Evolutionary conservation across 208 protist species (phyloP).

Genomic region (Leishmania braziliensis): DNA sequence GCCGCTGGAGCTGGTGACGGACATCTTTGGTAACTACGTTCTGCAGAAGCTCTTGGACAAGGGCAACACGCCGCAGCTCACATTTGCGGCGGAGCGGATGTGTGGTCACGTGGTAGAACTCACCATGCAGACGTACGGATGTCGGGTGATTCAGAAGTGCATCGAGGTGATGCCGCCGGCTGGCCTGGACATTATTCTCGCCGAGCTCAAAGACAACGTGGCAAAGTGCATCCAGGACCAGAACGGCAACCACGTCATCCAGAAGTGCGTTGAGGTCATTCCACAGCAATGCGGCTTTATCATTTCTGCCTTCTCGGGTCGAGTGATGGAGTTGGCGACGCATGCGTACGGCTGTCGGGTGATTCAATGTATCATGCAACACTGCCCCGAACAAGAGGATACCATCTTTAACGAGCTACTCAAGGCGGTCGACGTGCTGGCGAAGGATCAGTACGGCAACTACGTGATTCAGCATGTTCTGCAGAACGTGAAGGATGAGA

Average conservation of each 20-base stretch:
- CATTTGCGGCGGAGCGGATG: conserved; percentile 81
- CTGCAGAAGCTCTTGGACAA: conserved; percentile 98
- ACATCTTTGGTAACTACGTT: conserved; percentile 99
- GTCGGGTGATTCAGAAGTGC: conserved; percentile 98
- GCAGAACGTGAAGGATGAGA: conserved; percentile 87
- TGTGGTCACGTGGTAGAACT: conserved; percentile 93
- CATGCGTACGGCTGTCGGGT: conserved; percentile 99
- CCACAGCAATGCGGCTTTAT: conserved; percentile 95
- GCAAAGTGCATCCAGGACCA: conserved; percentile 98
- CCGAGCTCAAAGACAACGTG: conserved; percentile 96
- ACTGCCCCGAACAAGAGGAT: conserved; percentile 91
- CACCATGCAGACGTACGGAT: conserved; percentile 97
- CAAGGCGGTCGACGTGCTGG: conserved; percentile 79
- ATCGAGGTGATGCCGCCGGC: conserved; percentile 90
- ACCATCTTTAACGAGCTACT: conserved; percentile 95
- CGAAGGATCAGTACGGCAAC: conserved; percentile 98
- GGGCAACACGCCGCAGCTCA: conserved; percentile 85
- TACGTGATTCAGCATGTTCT: conserved; percentile 99
- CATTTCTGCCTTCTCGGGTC: conserved; percentile 95
- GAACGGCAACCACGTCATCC: conserved; percentile 99
- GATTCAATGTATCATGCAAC: conserved; percentile 98
- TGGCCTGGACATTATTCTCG: conserved; percentile 86
- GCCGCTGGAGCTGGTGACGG: conserved; percentile 93
- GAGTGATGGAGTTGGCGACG: conserved; percentile 95
- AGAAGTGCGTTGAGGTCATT: conserved; percentile 98